A percentile compares a stretch with the other conserved stretches of the same genome.
Evolutionary conservation across 495 filamentous ascomycete genomes (phyloP).

Genomic region (Penicillium egyptiacum): DNA sequence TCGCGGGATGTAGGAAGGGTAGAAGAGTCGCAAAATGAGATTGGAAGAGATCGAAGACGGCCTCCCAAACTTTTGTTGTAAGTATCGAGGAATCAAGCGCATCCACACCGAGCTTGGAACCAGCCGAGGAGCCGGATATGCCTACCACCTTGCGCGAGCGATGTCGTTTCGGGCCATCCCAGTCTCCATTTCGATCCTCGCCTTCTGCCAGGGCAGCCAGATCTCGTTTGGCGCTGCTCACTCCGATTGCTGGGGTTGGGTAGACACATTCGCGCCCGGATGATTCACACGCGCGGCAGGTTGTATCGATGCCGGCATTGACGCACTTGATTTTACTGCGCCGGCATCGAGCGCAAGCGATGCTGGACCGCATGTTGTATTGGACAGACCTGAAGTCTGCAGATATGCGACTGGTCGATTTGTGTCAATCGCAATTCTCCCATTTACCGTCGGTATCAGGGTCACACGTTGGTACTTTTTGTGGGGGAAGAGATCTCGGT

Average conservation of each 20-base stretch:
- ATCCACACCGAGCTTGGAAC: conserved; percentile 38
- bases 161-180: conserved; percentile 60
- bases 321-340: conserved; percentile 84
- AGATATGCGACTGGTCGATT: background rate
- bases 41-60: conserved; percentile 75
- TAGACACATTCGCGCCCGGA: conserved; percentile 77
- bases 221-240: conserved; percentile 58
- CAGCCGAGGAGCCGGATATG: conserved; percentile 34
- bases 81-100: conserved; percentile 54
- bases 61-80: conserved; percentile 68
- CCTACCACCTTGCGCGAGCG: conserved; percentile 52
- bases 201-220: conserved; percentile 47
- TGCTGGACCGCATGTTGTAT: conserved; percentile 67
- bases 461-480: background rate
- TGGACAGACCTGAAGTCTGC: conserved; percentile 24
- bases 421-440: conserved; percentile 7
- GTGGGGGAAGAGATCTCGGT: conserved; percentile 12
- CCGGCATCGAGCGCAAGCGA: conserved; percentile 75
- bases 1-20: conserved; percentile 78
- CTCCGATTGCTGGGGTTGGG: conserved; percentile 60
- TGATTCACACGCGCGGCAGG: conserved; percentile 75
- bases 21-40: conserved; percentile 79
- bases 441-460: conserved; percentile 12
- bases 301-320: conserved; percentile 71
- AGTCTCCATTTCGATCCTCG: conserved; percentile 58